Percentiles rank a stretch among this genome's conserved stretches.
phyloP scores from a whole-genome alignment of 768 basidiomycete genomes.

The Auriculariales sp. region DNA sequence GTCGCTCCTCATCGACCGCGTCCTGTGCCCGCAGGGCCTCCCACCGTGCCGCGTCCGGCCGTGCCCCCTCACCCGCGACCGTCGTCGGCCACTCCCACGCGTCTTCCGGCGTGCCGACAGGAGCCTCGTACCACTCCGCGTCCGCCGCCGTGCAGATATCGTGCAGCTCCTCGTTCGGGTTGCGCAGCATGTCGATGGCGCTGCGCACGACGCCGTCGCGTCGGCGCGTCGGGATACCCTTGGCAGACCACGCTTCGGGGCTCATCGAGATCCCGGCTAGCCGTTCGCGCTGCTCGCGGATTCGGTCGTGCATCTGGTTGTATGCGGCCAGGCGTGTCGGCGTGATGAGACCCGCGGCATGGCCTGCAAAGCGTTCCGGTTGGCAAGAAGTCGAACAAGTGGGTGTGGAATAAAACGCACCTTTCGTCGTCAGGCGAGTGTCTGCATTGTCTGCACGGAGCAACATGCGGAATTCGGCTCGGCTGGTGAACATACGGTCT shows the following conservation, averaged over 20 bases:
- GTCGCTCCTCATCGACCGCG: too few relatives aligned
- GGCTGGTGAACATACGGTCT: constrained; percentile 91
- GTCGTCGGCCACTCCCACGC: too few relatives aligned
- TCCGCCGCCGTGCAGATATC: background rate
- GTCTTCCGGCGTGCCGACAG: too few relatives aligned
- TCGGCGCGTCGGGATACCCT: background rate
- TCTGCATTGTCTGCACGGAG: constrained; percentile 86
- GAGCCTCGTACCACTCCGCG: too few relatives aligned
- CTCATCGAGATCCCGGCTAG: constrained; percentile 21
- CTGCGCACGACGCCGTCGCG: constrained; percentile 38
- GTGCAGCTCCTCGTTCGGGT: constrained; percentile 34
- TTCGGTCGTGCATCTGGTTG: constrained; percentile 16
- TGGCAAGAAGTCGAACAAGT: background rate
- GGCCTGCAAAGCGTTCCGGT: constrained; percentile 16
- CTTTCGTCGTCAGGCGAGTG: constrained; percentile 62
- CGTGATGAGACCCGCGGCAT: constrained; percentile 26
- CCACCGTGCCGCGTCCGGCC: too few relatives aligned
- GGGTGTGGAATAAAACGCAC: constrained; percentile 17
- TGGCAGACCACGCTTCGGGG: constrained; percentile 23
- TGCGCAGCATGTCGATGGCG: constrained; percentile 58
- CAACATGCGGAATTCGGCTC: constrained; percentile 82
- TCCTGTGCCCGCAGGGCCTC: too few relatives aligned
- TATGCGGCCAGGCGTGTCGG: constrained; percentile 30
- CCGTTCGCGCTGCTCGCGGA: constrained; percentile 20
- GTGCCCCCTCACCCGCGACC: too few relatives aligned